Conservation (phyloP, 1,284 basidiomycete species). For the Sporisorium scitamineum region DNA sequence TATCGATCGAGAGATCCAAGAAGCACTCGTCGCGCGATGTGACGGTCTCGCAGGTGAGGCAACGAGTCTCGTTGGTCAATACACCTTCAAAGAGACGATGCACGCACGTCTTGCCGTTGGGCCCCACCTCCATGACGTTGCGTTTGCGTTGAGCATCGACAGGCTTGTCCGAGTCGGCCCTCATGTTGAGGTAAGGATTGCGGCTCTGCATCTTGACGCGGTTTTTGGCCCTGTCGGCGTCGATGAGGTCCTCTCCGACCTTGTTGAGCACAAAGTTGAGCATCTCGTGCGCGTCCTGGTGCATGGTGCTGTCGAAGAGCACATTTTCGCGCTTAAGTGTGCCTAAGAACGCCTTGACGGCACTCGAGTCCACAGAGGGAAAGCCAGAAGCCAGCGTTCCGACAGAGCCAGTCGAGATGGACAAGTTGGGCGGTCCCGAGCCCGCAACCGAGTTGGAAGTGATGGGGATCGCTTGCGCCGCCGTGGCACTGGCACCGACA, state of each 20-base stretch:
- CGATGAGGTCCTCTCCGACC: slow-evolving; percentile 91
- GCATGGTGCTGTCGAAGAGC: slow-evolving; percentile 65
- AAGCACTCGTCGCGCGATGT: slow-evolving; percentile 96
- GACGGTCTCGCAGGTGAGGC: slow-evolving; percentile 90
- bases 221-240: slow-evolving; percentile 58
- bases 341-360: slow-evolving; percentile 57
- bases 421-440: slow-evolving; percentile 29
- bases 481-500: slow-evolving; percentile 9
- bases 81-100: slow-evolving; percentile 93
- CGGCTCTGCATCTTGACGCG: slow-evolving; percentile 47
- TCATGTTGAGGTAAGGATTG: slow-evolving; percentile 33
- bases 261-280: slow-evolving; percentile 92
- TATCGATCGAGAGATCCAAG: slow-evolving; percentile 96
- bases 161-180: slow-evolving; percentile 24
- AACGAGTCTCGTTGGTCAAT: slow-evolving; percentile 94
- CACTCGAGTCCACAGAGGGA: slow-evolving; percentile 75
- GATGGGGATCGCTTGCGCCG: slow-evolving; percentile 42
- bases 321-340: slow-evolving; percentile 61
- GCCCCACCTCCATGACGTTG: slow-evolving; percentile 59
- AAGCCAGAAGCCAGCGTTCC: slow-evolving; percentile 86
- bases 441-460: slow-evolving; percentile 22
- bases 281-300: slow-evolving; percentile 96
- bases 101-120: slow-evolving; percentile 79
- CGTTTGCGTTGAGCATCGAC: slow-evolving; percentile 59
- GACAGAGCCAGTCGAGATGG: slow-evolving; percentile 40